Conservation (phyloP, 345 rosid species). For the Hypericum androsaemum region DNA sequence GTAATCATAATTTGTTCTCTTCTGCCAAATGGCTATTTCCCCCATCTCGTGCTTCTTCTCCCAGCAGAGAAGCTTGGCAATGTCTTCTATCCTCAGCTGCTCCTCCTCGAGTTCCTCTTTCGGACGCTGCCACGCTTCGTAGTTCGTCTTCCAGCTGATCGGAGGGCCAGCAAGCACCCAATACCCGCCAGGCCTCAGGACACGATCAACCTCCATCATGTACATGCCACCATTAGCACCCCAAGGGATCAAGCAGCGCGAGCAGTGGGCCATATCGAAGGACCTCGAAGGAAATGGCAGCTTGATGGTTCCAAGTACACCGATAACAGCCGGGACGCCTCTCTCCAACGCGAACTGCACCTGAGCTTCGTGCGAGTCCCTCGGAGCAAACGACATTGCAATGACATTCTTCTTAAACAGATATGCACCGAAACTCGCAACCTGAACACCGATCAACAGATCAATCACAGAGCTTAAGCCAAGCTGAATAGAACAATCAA, state of each 20-base stretch:
- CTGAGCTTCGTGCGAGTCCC: conserved; percentile 30
- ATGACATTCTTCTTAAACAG: conserved; percentile 25
- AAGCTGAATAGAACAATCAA: neutral
- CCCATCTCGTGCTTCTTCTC: conserved; percentile 27
- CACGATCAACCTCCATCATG: conserved; percentile 31
- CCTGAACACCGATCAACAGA: conserved; percentile 11
- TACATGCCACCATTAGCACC: conserved; percentile 26
- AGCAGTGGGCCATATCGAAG: conserved; percentile 28
- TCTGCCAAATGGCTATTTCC: conserved; percentile 27
- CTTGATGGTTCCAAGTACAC: conserved; percentile 26
- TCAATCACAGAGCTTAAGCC: neutral
- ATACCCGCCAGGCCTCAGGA: conserved; percentile 27
- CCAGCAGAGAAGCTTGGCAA: conserved; percentile 28
- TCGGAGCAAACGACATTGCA: conserved; percentile 27
- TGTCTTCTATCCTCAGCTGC: conserved; percentile 19
- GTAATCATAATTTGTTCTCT: conserved; percentile 12
- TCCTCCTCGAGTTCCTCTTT: conserved; percentile 22
- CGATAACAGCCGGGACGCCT: conserved; percentile 30
- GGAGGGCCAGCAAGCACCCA: conserved; percentile 33
- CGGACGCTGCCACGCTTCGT: conserved; percentile 26
- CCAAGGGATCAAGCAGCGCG: conserved; percentile 27
- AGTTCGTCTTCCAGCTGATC: conserved; percentile 20
- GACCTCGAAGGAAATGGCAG: conserved; percentile 26
- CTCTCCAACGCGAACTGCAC: conserved; percentile 27
- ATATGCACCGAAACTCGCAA: conserved; percentile 28